Conservation (phyloP, 225 moss, liverwort and hornwort species). For the Marchantia paleacea region DNA sequence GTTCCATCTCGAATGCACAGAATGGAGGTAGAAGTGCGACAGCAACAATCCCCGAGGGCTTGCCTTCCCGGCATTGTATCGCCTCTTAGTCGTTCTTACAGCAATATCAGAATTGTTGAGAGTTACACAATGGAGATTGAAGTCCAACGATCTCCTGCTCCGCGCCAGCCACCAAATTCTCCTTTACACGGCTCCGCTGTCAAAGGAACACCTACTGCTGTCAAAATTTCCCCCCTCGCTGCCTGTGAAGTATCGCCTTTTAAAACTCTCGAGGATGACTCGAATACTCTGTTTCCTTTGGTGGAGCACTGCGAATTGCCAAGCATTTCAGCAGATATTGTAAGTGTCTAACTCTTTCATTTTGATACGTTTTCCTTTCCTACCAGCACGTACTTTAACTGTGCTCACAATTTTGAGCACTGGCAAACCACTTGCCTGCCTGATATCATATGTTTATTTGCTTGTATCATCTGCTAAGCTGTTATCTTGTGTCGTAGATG, state of each 20-base stretch:
- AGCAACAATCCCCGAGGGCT: no score
- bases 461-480: background rate
- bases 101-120: constrained; percentile 2
- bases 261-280: constrained; percentile 37
- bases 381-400: background rate
- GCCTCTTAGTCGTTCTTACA: constrained; percentile 1
- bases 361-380: background rate
- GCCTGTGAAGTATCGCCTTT: constrained; percentile 29
- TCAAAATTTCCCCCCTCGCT: constrained; percentile 7
- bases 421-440: background rate
- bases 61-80: background rate
- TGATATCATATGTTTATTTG: background rate
- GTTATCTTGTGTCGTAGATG: constrained; percentile 27
- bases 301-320: constrained; percentile 55
- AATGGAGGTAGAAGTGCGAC: background rate
- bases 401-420: background rate
- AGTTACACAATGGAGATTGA: background rate
- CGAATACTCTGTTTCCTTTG: constrained; percentile 42
- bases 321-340: constrained; percentile 49
- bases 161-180: constrained; percentile 9
- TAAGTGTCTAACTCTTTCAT: constrained; percentile 24
- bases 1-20: background rate
- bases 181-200: background rate
- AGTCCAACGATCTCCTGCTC: background rate
- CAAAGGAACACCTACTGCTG: constrained; percentile 24